Evolutionary conservation across 1,139 yeast species (phyloP), one percentile per base, ranked within the genome.

Genomic region (Lipomyces yarrowii): DNA sequence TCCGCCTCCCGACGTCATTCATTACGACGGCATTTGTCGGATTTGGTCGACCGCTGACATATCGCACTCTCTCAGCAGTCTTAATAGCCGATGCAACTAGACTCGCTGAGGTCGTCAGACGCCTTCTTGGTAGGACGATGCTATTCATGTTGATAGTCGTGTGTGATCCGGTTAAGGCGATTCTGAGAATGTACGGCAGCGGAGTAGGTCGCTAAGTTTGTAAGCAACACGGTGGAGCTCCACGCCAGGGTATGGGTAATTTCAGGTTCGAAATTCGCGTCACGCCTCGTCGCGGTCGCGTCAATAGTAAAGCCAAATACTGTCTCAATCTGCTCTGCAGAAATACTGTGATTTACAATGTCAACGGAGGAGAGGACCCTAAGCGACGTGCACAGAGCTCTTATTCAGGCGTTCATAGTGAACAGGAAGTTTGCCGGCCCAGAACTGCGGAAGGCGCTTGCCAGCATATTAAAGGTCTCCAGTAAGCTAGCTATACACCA

Each of bases 351-450:
- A 11, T 35, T 8, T 42, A 15, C 30, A 52, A 35, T 37, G 55
- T 53, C 46, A 13, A 18, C 52, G 23, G 37, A 13, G 59, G 56
- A 8, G 55, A 35, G 13, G 21, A 30, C n/a, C 8, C 18, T 56
- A n/a, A 60, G 64, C 3, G 67, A 65, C 39, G 69, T 59, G 3
- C 64, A 65, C 33, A 33, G 67, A n/a, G 67, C 67, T 21, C 56
- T 65, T 21, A 54, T 65, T 13, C 69, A 65, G 48, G 60, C 64
- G 5, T 65, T 65, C 32, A 35, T 65, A 6, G 64, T 61, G 18
- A 57, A 56, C 10, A 64, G 67, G 18, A 56, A 8, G 35, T 46
- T 65, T n/a, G 46, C 35, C 2, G 56, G 48, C 32, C 10, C 15
- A 6, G 57, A 65, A 51, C 48, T 65, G 33, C 52, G 46, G 32